Evolutionary conservation across 2,329 filamentous ascomycete species (phyloP).

Genomic region (Madurella fahalii): DNA sequence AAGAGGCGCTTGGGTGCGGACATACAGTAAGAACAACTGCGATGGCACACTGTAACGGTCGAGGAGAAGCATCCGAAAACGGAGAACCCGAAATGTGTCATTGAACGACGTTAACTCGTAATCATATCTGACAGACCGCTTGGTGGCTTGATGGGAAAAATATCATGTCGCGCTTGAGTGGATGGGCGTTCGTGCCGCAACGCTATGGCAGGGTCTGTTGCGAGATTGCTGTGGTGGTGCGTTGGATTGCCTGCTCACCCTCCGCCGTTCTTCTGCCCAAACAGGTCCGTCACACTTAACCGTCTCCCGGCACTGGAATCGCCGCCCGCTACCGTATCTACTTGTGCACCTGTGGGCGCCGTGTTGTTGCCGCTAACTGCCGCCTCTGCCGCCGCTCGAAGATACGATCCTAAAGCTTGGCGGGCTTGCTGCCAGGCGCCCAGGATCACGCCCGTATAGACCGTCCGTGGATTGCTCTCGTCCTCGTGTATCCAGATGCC

Average conservation of each 20-base stretch:
- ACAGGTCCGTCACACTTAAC: conserved; percentile 44
- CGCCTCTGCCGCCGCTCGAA: conserved; percentile 15
- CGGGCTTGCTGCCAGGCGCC: conserved; percentile 38
- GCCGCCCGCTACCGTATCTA: not conserved
- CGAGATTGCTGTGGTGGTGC: not conserved
- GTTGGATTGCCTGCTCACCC: not conserved
- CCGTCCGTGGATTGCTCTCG: conserved; percentile 25
- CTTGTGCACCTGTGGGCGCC: not conserved
- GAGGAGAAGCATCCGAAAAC: not conserved
- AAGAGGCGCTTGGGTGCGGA: not conserved
- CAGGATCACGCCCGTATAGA: conserved; percentile 33
- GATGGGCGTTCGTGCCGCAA: not conserved
- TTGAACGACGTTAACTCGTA: too few relatives aligned
- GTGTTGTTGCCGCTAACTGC: conserved; percentile 8
- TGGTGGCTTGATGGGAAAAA: not conserved
- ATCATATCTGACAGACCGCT: too few relatives aligned
- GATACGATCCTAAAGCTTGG: conserved; percentile 16
- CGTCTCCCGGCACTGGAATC: conserved; percentile 33
- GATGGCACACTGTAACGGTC: not conserved
- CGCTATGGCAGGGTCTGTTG: not conserved
- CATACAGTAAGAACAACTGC: not conserved
- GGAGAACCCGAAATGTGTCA: too few relatives aligned
- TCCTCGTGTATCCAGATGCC: conserved; percentile 51
- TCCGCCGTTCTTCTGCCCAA: conserved; percentile 27
- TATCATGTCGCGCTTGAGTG: not conserved